phyloP scores from a whole-genome alignment of 192 early-diverging fungal genomes.

The Coemansia sp. region DNA sequence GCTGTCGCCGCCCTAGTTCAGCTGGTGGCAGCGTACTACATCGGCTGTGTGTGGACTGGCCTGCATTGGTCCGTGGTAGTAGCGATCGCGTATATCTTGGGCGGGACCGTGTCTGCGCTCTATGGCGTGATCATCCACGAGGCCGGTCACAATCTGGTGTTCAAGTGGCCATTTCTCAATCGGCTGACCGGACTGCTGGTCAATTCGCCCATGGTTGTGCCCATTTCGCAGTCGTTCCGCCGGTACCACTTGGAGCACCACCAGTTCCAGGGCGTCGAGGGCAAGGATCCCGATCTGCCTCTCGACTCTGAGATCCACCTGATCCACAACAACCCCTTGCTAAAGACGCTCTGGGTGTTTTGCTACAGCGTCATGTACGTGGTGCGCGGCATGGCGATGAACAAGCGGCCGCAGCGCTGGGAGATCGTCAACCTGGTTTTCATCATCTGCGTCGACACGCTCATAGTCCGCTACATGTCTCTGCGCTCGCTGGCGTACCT shows the following conservation, averaged over 20 bases:
- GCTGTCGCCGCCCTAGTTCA: constrained; percentile 65
- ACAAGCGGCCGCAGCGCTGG: constrained; percentile 70
- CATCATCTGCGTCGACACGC: constrained; percentile 58
- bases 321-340: constrained; percentile 67
- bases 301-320: constrained; percentile 80
- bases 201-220: constrained; percentile 85
- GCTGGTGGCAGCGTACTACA: constrained; percentile 74
- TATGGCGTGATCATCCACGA: constrained; percentile 93
- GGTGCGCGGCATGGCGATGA: constrained; percentile 65
- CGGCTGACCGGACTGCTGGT: constrained; percentile 79
- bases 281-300: constrained; percentile 93
- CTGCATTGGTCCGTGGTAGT: constrained; percentile 65
- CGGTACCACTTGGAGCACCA: constrained; percentile 97
- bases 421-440: constrained; percentile 71
- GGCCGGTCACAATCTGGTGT: constrained; percentile 85
- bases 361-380: constrained; percentile 87
- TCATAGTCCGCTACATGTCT: constrained; percentile 64
- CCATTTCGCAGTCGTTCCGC: constrained; percentile 80
- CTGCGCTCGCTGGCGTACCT: constrained; percentile 68
- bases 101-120: constrained; percentile 81
- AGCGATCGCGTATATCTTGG: constrained; percentile 74
- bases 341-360: constrained; percentile 78
- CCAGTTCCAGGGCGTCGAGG: constrained; percentile 92
- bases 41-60: constrained; percentile 67
- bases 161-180: constrained; percentile 71